Evolutionary conservation across 2,329 filamentous ascomycete genomes (phyloP).

Genomic region (Penicillium sp.): DNA sequence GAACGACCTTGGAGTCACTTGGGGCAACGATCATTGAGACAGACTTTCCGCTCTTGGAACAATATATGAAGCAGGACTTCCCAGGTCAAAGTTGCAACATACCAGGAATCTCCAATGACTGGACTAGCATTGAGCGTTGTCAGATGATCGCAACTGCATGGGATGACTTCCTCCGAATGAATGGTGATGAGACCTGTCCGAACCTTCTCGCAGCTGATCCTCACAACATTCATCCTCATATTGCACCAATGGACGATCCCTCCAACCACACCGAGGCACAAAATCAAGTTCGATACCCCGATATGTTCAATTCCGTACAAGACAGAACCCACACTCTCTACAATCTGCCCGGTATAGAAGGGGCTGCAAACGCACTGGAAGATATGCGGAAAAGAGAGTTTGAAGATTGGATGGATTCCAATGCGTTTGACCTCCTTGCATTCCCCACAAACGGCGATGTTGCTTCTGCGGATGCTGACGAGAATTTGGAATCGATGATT

Average conservation of each 20-base stretch:
- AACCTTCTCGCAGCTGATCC: neutral
- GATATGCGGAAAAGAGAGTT: slow-evolving; percentile 4
- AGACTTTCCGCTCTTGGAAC: slow-evolving; percentile 18
- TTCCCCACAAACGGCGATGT: slow-evolving; percentile 56
- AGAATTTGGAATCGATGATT: slow-evolving; percentile 23
- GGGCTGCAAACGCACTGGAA: neutral
- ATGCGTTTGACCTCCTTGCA: slow-evolving; percentile 46
- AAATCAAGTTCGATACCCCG: slow-evolving; percentile 5
- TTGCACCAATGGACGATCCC: slow-evolving; percentile 4
- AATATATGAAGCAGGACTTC: neutral
- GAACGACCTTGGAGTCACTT: slow-evolving; percentile 12
- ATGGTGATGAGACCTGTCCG: neutral
- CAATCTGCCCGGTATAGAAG: neutral
- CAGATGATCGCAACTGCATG: slow-evolving; percentile 8
- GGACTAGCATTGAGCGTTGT: slow-evolving; percentile 5
- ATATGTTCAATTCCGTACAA: slow-evolving; percentile 4
- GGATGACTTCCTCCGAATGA: slow-evolving; percentile 5
- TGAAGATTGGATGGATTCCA: slow-evolving; percentile 50
- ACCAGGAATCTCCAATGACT: neutral
- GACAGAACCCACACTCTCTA: neutral
- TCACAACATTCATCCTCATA: slow-evolving; percentile 4
- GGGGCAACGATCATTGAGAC: slow-evolving; percentile 17
- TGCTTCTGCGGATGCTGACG: slow-evolving; percentile 50
- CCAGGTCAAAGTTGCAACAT: slow-evolving; percentile 6
- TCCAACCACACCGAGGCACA: slow-evolving; percentile 2